phyloP scores from a whole-genome alignment of 768 basidiomycete species.

The Tricholoma saponaceum region DNA sequence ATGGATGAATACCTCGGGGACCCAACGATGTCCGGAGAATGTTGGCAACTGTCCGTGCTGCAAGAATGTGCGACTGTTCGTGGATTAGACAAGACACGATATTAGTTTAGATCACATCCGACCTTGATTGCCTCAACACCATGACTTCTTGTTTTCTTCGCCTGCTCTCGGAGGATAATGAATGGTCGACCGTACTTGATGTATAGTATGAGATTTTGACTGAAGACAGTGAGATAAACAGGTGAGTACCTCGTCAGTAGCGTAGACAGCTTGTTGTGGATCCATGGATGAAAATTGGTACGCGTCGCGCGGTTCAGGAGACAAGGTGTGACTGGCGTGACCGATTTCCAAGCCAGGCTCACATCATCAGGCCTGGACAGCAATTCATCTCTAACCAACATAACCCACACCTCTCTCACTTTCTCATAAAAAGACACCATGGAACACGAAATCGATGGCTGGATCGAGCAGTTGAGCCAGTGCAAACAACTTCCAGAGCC shows the following conservation, averaged over 20 bases:
- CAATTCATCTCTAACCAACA: conserved; percentile 29
- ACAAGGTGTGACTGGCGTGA: conserved; percentile 30
- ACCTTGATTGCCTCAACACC: conserved; percentile 96
- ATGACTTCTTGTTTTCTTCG: conserved; percentile 86
- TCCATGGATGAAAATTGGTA: conserved; percentile 26
- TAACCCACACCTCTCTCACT: conserved; percentile 24
- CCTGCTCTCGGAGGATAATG: conserved; percentile 94
- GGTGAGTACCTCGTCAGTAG: conserved; percentile 72
- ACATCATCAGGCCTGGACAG: conserved; percentile 27
- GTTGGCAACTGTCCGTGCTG: conserved; percentile 89
- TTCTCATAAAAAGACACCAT: conserved; percentile 32
- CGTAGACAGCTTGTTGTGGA: conserved; percentile 68
- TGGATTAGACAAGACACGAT: conserved; percentile 7
- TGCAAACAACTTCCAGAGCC: conserved; percentile 96
- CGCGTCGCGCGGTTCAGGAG: conserved; percentile 32
- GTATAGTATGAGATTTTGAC: conserved; percentile 10
- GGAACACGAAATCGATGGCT: conserved; percentile 87
- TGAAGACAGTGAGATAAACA: background rate
- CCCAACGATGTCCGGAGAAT: conserved; percentile 95
- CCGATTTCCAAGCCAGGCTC: conserved; percentile 21
- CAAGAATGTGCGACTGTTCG: conserved; percentile 86
- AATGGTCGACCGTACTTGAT: conserved; percentile 91
- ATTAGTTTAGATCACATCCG: conserved; percentile 7
- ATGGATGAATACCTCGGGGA: conserved; percentile 65
- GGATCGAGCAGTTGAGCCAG: conserved; percentile 95